These are phyloP conservation scores for Taphrina pruni DNA, from an alignment of 1,139 yeast species.

Conservation along the genomic window DNA sequence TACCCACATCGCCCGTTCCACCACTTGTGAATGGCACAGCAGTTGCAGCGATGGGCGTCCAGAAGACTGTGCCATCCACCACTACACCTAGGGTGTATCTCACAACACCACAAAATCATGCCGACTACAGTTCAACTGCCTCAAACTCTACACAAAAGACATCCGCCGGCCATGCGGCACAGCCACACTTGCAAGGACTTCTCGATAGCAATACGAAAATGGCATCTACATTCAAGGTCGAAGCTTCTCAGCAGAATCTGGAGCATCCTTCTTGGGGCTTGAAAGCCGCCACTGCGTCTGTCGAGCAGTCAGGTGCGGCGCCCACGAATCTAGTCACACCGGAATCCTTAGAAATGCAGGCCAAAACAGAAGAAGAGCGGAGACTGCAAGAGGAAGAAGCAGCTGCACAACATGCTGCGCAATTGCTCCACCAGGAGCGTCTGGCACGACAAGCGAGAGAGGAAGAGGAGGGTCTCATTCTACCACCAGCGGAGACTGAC, in stretches of 20 bases:
- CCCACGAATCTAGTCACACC: not conserved
- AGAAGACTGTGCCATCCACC: not conserved
- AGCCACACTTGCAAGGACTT: no score
- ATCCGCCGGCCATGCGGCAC: not conserved
- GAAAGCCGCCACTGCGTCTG: not conserved
- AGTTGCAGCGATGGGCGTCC: not conserved
- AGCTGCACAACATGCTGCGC: constrained; percentile 27
- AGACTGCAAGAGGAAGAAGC: constrained; percentile 21
- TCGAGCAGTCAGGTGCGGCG: not conserved
- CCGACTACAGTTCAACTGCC: not conserved
- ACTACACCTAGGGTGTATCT: constrained; percentile 2
- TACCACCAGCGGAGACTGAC: constrained; percentile 38
- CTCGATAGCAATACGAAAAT: not conserved
- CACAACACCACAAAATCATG: constrained; percentile 12
- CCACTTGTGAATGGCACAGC: not conserved
- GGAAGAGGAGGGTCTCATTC: constrained; percentile 35
- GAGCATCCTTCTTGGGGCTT: not conserved
- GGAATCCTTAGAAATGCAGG: constrained; percentile 10
- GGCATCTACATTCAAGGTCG: not conserved
- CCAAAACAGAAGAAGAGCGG: constrained; percentile 23
- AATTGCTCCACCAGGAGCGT: constrained; percentile 26
- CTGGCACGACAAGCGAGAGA: constrained; percentile 32
- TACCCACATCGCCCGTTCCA: not conserved
- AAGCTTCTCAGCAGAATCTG: not conserved
- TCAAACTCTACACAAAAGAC: not conserved